These are phyloP conservation scores for Magnolia changhungtana DNA, from an alignment of 164 flowering plant species.

Conservation along the genomic window DNA sequence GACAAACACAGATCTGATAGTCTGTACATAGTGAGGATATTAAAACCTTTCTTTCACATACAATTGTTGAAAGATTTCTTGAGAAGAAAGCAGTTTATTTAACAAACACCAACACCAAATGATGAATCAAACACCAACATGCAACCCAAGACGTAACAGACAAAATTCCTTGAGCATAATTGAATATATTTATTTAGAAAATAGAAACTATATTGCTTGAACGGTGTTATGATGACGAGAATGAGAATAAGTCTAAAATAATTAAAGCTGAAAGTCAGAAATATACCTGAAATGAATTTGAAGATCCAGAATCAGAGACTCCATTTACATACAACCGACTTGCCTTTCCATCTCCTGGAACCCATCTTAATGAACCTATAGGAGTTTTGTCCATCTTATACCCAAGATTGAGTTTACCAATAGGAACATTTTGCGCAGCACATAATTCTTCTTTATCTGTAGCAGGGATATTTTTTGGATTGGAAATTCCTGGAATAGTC, in stretches of 20 bases:
- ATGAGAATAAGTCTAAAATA: not conserved
- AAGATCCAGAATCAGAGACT: constrained; percentile 32
- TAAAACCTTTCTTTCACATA: not conserved
- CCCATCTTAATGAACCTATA: constrained; percentile 64
- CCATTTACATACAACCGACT: constrained; percentile 74
- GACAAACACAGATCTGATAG: too few relatives aligned
- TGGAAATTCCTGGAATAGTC: constrained; percentile 40
- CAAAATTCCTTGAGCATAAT: too few relatives aligned
- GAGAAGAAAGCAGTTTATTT: not conserved
- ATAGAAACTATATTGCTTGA: not conserved
- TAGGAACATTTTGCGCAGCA: constrained; percentile 41
- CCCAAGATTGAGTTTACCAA: constrained; percentile 72
- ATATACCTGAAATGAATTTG: constrained; percentile 69
- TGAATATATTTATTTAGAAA: not conserved
- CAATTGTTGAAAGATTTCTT: not conserved
- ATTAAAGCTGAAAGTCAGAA: not conserved
- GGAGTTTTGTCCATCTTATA: constrained; percentile 79
- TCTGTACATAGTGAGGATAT: too few relatives aligned
- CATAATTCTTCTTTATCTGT: constrained; percentile 25
- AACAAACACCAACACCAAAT: not conserved
- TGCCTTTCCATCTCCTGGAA: constrained; percentile 61
- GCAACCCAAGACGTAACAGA: too few relatives aligned
- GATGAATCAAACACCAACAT: not conserved
- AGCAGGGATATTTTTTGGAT: constrained; percentile 25
- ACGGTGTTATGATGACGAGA: not conserved